Conservation (phyloP, 805 yeast genomes). For the Blastobotrys mokoenaii region DNA sequence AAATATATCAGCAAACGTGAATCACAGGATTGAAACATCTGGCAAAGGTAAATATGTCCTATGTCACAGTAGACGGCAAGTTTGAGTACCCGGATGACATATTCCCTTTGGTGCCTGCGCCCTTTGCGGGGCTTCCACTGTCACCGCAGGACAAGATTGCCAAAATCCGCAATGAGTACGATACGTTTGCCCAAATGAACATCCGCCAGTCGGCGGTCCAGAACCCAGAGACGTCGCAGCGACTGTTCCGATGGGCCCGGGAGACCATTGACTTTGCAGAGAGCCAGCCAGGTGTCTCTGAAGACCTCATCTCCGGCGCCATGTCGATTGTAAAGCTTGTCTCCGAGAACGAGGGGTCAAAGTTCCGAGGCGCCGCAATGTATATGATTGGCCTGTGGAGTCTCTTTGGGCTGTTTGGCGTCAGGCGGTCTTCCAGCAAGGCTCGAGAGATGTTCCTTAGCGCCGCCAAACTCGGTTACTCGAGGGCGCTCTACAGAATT, state of each 20-base stretch:
- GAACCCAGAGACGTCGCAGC: background rate
- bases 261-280: constrained; percentile 24
- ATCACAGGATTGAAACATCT: too few relatives aligned
- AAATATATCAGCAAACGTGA: too few relatives aligned
- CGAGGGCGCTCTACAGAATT: constrained; percentile 31
- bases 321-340: constrained; percentile 16
- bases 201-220: background rate
- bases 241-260: constrained; percentile 26
- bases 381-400: constrained; percentile 25
- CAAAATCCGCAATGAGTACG: constrained; percentile 11
- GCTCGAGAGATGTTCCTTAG: constrained; percentile 23
- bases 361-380: constrained; percentile 21
- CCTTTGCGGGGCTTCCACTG: constrained; percentile 21
- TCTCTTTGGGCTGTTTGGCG: constrained; percentile 23
- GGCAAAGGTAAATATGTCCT: too few relatives aligned
- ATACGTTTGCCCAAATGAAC: constrained; percentile 4
- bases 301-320: constrained; percentile 19
- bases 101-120: constrained; percentile 23
- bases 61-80: background rate
- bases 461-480: constrained; percentile 27
- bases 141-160: constrained; percentile 16
- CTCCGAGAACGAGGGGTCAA: constrained; percentile 12
- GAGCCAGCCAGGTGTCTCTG: constrained; percentile 21
- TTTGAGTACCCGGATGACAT: constrained; percentile 27
- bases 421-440: constrained; percentile 10